phyloP scores from a whole-genome alignment of 805 yeast species.

The Aciculoconidium aculeatum region DNA sequence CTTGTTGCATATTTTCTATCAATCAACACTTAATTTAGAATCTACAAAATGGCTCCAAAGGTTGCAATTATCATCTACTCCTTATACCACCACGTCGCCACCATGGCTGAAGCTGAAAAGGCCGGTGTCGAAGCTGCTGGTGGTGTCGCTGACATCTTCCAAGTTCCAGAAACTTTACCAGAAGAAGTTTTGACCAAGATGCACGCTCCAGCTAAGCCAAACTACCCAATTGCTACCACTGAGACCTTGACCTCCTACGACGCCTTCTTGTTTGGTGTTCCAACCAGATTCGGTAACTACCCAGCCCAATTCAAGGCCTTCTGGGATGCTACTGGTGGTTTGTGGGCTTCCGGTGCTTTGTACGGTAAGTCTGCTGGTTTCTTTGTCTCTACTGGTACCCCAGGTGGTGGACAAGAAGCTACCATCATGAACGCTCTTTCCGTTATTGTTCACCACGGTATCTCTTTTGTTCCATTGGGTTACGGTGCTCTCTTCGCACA shows the following conservation, averaged over 20 bases:
- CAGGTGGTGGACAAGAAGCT: conserved; percentile 79
- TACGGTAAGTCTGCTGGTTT: conserved; percentile 70
- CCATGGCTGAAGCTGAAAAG: conserved; percentile 61
- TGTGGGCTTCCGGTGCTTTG: conserved; percentile 72
- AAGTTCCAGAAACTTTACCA: conserved; percentile 69
- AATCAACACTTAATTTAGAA: too few species aligned
- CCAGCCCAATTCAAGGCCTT: conserved; percentile 77
- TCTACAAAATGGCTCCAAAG: conserved; percentile 22
- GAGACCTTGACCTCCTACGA: conserved; percentile 62
- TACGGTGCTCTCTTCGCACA: conserved; percentile 51
- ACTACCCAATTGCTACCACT: conserved; percentile 54
- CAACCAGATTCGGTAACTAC: conserved; percentile 77
- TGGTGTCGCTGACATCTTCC: conserved; percentile 59
- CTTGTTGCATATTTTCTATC: background rate
- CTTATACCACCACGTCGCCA: conserved; percentile 68
- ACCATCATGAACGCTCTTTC: conserved; percentile 63
- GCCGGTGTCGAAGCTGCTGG: conserved; percentile 70
- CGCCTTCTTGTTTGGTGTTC: conserved; percentile 79
- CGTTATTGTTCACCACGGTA: conserved; percentile 71
- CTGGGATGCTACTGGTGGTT: conserved; percentile 72
- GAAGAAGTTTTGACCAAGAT: conserved; percentile 49
- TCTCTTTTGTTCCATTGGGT: conserved; percentile 77
- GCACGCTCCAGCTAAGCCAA: conserved; percentile 52
- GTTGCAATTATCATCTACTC: conserved; percentile 55
- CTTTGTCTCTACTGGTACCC: conserved; percentile 69